Evolutionary conservation across 352 stramenopile genomes (phyloP), one percentile per base, ranked within the genome.

Genomic region (Thalassiosira mediterranea): DNA sequence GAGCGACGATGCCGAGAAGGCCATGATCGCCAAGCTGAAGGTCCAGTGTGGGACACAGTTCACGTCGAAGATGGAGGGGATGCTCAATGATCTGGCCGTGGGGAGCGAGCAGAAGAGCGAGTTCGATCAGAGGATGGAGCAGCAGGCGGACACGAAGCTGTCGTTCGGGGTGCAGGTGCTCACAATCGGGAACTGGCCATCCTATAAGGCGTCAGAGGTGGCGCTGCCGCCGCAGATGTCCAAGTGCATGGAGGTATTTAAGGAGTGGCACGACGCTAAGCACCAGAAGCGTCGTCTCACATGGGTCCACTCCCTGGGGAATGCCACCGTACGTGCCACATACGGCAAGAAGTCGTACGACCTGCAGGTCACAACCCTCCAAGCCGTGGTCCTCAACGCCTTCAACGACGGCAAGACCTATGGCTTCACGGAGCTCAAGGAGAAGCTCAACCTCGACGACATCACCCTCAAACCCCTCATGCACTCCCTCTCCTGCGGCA

Each of bases 11-110:
- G 94, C 96, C 0, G 97, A 99, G 81, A 96, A 98, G 80, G 88
- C 97, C 19, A 99, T 99, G 96, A 99, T 99, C 80, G 94, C 95
- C 57, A 99, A 99, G 87, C 90, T 99, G 21, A 99, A 99, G 89
- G 88, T 98, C 52, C 93, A 97, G 48, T 99, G 97, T 77, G 97
- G 97, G 75, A 96, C 96, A 8, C 97, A 99, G 84, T 99, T 99
- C 79, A 99, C 97, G 25, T 96, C 95, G 31, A 96, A 96, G 87
- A 99, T 99, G 97, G 97, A 99, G 86, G 97, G 97, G 72, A 99
- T 99, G 97, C 94, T 99, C 82, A 98, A 97, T 80, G 97, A 99
- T 79, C 75, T 99, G 69, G 93, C 95, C 15, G 98, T 99, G 42
- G 96, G 96, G 38, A 96, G 88, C 63, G 97, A 99, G 57, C 96